Evolutionary conservation across 257 asterid species (phyloP).

Genomic region (Nicotiana obtusifolia): DNA sequence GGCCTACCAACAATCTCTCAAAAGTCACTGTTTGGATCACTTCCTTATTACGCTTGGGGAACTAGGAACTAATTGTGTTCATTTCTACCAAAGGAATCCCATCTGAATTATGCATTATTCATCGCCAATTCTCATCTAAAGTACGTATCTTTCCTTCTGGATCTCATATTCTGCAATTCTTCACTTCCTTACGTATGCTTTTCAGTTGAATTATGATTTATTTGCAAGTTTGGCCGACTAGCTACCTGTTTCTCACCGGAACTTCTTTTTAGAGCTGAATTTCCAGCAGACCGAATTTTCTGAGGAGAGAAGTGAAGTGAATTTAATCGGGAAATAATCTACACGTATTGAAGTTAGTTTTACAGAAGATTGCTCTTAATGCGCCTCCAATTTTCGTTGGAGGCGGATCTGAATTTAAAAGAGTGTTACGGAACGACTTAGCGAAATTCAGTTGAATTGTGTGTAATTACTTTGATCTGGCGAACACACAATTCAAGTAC

Average conservation of each 20-base stretch:
- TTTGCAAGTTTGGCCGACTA: not conserved
- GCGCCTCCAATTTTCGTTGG: constrained; percentile 9
- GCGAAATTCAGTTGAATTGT: constrained; percentile 2
- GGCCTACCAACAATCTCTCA: constrained; percentile 1
- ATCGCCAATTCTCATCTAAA: not conserved
- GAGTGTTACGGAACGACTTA: not conserved
- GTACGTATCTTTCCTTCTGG: not conserved
- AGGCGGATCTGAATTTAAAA: not conserved
- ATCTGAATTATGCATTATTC: constrained; percentile 5
- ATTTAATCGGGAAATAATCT: not conserved
- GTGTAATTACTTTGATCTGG: constrained; percentile 10
- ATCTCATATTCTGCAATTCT: not conserved
- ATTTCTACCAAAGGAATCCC: not conserved
- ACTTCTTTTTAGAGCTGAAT: not conserved
- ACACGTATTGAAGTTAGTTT: not conserved
- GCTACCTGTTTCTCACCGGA: not conserved
- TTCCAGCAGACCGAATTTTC: not conserved
- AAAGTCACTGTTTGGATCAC: constrained; percentile 7
- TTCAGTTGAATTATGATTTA: not conserved
- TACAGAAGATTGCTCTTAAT: not conserved
- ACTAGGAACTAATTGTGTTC: not conserved
- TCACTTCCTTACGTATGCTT: not conserved
- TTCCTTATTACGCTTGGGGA: constrained; percentile 9
- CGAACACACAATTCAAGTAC: not conserved
- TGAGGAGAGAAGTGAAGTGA: not conserved